Percentiles rank a stretch among this genome's conserved stretches.
Evolutionary conservation across 2,329 filamentous ascomycete species (phyloP).

Genomic region (Reticulascus tulasneorum): DNA sequence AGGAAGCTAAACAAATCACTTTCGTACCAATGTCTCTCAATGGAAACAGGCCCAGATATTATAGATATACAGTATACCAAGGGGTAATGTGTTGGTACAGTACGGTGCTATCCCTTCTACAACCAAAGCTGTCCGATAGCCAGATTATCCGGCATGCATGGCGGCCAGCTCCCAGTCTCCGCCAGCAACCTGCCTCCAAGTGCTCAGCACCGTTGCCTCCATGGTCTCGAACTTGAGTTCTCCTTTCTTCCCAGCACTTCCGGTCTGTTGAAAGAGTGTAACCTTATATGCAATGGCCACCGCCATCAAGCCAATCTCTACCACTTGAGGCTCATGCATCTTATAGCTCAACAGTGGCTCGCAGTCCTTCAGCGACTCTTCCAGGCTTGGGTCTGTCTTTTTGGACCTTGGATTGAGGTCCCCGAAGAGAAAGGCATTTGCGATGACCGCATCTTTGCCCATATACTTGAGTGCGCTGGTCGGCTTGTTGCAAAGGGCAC

Average conservation of each 20-base stretch:
- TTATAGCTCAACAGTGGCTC: conserved; percentile 24
- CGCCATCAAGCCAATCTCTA: conserved; percentile 34
- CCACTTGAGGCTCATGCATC: conserved; percentile 28
- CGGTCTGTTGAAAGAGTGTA: conserved; percentile 20
- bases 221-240: conserved; percentile 22
- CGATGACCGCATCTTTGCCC: conserved; percentile 32
- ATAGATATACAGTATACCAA: no score
- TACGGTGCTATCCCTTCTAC: no score
- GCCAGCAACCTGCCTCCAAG: conserved; percentile 32
- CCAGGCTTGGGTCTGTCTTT: conserved; percentile 22
- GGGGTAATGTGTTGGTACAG: no score
- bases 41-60: no score
- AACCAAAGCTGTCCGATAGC: no score
- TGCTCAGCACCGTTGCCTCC: conserved; percentile 22
- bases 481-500: conserved; percentile 31
- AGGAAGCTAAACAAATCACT: no score
- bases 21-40: no score
- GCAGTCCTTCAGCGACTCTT: conserved; percentile 23
- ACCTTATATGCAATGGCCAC: conserved; percentile 29
- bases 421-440: conserved; percentile 28
- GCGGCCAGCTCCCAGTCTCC: conserved; percentile 29
- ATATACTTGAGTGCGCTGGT: conserved; percentile 30
- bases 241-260: conserved; percentile 12
- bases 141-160: no score
- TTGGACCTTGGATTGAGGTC: conserved; percentile 19